Conservation (phyloP, 2,329 filamentous ascomycete species). For the Rasamsonia emersonii region DNA sequence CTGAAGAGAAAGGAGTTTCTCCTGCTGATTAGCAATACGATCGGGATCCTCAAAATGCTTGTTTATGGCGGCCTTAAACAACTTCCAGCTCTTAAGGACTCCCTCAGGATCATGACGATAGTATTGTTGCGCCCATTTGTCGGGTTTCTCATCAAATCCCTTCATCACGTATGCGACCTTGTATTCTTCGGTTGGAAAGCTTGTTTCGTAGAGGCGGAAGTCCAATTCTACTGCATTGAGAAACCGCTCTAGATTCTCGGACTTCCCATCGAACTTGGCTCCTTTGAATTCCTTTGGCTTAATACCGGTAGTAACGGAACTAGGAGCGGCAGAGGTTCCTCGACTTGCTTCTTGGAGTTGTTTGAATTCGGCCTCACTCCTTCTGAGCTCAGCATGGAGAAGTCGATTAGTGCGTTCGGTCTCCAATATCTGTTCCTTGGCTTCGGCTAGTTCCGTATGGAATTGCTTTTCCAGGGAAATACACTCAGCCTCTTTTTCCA, state of each 20-base stretch:
- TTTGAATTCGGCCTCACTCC: no score
- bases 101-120: constrained; percentile 1
- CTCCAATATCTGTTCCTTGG: no score
- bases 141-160: background rate
- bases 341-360: no score
- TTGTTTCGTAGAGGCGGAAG: background rate
- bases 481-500: no score
- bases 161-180: background rate
- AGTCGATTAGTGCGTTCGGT: no score
- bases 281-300: background rate
- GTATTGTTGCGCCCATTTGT: background rate
- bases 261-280: background rate
- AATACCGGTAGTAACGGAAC: no score
- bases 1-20: background rate
- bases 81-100: background rate
- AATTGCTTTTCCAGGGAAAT: no score
- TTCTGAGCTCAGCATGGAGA: no score
- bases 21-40: background rate
- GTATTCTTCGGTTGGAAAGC: background rate
- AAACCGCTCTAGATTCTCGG: constrained; percentile 1
- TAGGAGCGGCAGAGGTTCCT: no score
- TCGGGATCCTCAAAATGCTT: background rate
- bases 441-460: no score
- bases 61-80: background rate
- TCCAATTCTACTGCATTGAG: background rate